These are phyloP conservation scores for Abelmoschus esculentus DNA, from an alignment of 345 rosid species.

Conservation along the genomic window DNA sequence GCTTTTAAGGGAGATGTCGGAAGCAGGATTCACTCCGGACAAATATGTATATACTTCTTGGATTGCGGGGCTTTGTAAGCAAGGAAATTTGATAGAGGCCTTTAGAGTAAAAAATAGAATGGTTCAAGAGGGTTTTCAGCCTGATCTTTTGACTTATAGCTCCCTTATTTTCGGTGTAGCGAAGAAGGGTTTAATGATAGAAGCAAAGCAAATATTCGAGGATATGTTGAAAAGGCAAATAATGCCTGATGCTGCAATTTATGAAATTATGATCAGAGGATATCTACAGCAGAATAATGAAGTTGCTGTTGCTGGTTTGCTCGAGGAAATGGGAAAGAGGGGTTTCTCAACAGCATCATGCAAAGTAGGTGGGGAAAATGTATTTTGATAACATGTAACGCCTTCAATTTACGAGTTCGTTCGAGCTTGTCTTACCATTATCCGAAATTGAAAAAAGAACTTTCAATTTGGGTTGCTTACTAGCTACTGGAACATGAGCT, in stretches of 20 bases:
- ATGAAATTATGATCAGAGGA: constrained; percentile 33
- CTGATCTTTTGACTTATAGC: constrained; percentile 30
- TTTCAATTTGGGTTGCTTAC: neutral
- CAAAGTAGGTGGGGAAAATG: neutral
- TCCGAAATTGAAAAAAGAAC: neutral
- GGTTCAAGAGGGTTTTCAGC: constrained; percentile 37
- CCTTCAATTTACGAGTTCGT: neutral
- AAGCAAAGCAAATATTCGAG: constrained; percentile 37
- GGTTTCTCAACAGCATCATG: constrained; percentile 16
- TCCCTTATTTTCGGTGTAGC: constrained; percentile 37
- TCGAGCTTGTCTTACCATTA: neutral
- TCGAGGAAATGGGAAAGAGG: constrained; percentile 29
- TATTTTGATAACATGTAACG: neutral
- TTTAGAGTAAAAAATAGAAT: constrained; percentile 35
- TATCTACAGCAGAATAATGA: constrained; percentile 27
- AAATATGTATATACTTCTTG: constrained; percentile 42
- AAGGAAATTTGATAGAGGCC: constrained; percentile 36
- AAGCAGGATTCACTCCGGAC: constrained; percentile 34
- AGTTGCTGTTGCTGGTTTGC: constrained; percentile 24
- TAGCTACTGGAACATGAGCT: neutral
- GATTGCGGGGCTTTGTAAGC: constrained; percentile 39
- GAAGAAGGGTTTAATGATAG: constrained; percentile 33
- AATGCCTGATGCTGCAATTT: constrained; percentile 30
- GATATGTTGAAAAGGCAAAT: constrained; percentile 33
- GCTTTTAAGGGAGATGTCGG: constrained; percentile 23